Base-by-base conservation (phyloP, 345 rosid species). In the Anacardium occidentale region DNA sequence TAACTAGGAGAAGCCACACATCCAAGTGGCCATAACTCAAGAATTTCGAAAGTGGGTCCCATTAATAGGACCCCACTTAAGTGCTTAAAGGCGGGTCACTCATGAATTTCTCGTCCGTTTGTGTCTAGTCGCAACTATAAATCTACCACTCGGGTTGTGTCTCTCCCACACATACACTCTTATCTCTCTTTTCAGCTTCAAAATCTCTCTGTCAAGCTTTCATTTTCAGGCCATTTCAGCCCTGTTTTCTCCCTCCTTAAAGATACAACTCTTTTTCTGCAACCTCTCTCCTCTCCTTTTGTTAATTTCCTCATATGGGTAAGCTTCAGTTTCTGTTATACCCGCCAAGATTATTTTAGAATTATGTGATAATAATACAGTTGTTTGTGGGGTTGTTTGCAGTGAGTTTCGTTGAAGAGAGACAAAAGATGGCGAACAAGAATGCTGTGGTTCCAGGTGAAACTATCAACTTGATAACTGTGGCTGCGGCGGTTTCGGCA, bases 371-470 rank as follows among this genome's bases (percentile, higher is more conserved):
- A 14, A 3, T 0, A 48, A 13, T 17, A 21, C 25, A 2, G 6
- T 10, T 26, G 7, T 50, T n/a, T 22, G 7, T 9, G 42, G 47
- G 62, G 26, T 69, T 47, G 11, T 77, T 70, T 50, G 59, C 64
- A 83, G 86, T 80, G 77, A 72, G 74, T 50, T 81, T 79, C 59
- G 51, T 56, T 34, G 85, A 74, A 53, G 83, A 85, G 20, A 64
- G 54, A 7, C 34, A 59, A 37, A 81, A 64, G 67, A 91, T 80
- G 85, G 74, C 86, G 2, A 72, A 73, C 69, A 85, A 86, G 66
- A 92, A 92, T 84, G 85, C 79, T 18, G 80, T 81, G 52, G 78
- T 84, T 56, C 54, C 87, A 13, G 91, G 86, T 18, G 92, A 90
- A 20, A 52, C 82, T 18, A 80, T 86, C 77, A 78, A 78, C 77